A percentile compares a stretch with the other conserved stretches of the same genome.
phyloP scores from a whole-genome alignment of 225 moss, liverwort and hornwort genomes.

The Marchantia polymorpha region DNA sequence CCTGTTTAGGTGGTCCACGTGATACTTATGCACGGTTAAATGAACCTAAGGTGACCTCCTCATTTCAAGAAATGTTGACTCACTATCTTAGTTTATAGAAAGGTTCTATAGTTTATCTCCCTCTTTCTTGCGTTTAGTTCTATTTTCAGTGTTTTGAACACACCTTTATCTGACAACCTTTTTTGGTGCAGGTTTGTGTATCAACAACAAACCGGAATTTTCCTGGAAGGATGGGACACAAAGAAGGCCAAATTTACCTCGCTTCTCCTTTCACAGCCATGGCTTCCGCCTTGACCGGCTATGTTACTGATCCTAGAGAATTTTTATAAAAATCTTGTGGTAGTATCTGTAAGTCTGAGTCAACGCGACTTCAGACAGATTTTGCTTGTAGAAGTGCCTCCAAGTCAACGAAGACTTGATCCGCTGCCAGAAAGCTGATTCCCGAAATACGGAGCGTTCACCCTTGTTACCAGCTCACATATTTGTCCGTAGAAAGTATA shows the following conservation, averaged over 20 bases:
- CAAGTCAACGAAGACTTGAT: neutral
- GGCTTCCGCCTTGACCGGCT: constrained; percentile 85
- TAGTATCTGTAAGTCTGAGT: constrained; percentile 7
- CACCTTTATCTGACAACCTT: neutral
- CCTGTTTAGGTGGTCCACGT: constrained; percentile 93
- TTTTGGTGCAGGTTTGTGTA: constrained; percentile 70
- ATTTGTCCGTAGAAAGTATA: neutral
- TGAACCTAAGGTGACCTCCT: constrained; percentile 61
- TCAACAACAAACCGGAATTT: constrained; percentile 97
- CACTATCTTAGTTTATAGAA: too few species aligned
- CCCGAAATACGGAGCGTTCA: too few species aligned
- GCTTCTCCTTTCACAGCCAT: constrained; percentile 90
- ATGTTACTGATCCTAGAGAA: constrained; percentile 90
- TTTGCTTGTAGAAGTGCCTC: neutral
- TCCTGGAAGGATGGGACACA: constrained; percentile 95
- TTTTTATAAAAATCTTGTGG: constrained; percentile 35
- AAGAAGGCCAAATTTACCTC: constrained; percentile 87
- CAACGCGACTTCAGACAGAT: neutral
- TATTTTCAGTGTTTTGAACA: neutral
- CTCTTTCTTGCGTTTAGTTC: neutral
- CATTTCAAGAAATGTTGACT: neutral
- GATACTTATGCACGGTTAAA: constrained; percentile 96
- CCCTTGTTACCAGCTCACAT: neutral
- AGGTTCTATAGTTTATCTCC: neutral
- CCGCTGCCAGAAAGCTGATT: too few species aligned